These are phyloP conservation scores for Aspergillus ustus DNA, from an alignment of 2,329 filamentous ascomycete species.

Conservation along the genomic window DNA sequence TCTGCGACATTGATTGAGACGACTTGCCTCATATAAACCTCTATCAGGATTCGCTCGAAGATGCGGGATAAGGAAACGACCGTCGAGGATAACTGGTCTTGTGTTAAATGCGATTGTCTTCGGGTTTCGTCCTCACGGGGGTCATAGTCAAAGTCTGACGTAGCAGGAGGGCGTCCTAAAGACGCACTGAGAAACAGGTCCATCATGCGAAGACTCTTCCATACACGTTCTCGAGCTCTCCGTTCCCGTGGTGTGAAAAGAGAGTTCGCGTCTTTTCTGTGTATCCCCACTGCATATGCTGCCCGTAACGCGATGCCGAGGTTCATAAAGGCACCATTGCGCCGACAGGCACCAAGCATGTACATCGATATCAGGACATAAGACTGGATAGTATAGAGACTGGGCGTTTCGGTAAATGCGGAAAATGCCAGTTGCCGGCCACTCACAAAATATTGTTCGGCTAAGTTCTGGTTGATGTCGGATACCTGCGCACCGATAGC, in stretches of 20 bases:
- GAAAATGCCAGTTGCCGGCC: constrained; percentile 51
- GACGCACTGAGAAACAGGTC: constrained; percentile 58
- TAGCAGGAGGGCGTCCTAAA: constrained; percentile 58
- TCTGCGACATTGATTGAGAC: constrained; percentile 48
- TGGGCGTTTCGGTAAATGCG: constrained; percentile 55
- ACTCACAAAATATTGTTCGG: constrained; percentile 54
- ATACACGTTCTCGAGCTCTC: constrained; percentile 53
- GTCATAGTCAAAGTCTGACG: constrained; percentile 56
- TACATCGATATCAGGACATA: constrained; percentile 58
- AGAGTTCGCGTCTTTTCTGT: constrained; percentile 57
- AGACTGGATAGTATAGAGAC: constrained; percentile 56
- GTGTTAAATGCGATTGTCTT: constrained; percentile 27
- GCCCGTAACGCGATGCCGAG: constrained; percentile 57
- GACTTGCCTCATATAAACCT: constrained; percentile 50
- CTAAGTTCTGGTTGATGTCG: constrained; percentile 44
- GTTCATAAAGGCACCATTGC: constrained; percentile 59
- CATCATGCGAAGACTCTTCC: constrained; percentile 58
- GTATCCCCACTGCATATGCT: constrained; percentile 58
- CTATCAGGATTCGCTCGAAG: constrained; percentile 48
- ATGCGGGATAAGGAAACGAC: constrained; percentile 51
- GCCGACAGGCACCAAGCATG: constrained; percentile 56
- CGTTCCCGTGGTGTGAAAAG: constrained; percentile 51
- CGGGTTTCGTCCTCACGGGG: constrained; percentile 38
- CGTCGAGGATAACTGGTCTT: constrained; percentile 53
- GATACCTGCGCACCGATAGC: constrained; percentile 54